These are phyloP conservation scores for Dimargaris cristalligena DNA, from an alignment of 192 early-diverging fungal genomes.

Conservation along the genomic window DNA sequence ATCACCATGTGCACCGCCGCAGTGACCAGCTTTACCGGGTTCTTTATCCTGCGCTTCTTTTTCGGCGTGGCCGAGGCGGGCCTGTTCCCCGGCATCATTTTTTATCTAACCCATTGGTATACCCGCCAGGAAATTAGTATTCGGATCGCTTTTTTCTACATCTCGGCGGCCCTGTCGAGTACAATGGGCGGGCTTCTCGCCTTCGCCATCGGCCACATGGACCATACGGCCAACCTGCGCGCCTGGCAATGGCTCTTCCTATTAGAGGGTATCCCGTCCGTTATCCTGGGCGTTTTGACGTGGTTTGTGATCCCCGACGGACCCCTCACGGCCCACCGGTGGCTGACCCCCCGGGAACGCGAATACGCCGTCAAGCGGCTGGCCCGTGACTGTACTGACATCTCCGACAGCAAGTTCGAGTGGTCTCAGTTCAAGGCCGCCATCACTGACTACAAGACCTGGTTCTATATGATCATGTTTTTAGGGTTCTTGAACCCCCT, in stretches of 20 bases:
- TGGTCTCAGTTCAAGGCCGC: slow-evolving; percentile 6
- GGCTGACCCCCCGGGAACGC: slow-evolving; percentile 2
- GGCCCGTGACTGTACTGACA: slow-evolving; percentile 4
- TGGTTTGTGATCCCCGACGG: slow-evolving; percentile 40
- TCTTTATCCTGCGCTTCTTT: slow-evolving; percentile 10
- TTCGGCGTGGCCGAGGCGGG: slow-evolving; percentile 10
- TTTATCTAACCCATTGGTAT: slow-evolving; percentile 12
- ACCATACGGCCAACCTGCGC: slow-evolving; percentile 29
- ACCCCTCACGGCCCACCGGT: slow-evolving; percentile 20
- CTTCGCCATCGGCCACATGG: slow-evolving; percentile 34
- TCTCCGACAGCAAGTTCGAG: neutral
- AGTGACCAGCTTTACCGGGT: slow-evolving; percentile 26
- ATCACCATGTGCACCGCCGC: slow-evolving; percentile 44
- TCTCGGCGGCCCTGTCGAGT: slow-evolving; percentile 29
- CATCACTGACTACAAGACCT: slow-evolving; percentile 2
- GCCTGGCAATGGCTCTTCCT: slow-evolving; percentile 56
- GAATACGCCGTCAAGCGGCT: neutral
- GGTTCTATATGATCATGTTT: slow-evolving; percentile 11
- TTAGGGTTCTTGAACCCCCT: slow-evolving; percentile 10
- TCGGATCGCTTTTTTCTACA: slow-evolving; percentile 30
- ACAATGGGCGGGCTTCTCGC: slow-evolving; percentile 36
- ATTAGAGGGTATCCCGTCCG: slow-evolving; percentile 39
- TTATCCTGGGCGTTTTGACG: slow-evolving; percentile 27
- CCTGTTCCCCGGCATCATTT: slow-evolving; percentile 7
- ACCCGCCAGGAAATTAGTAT: slow-evolving; percentile 11